Evolutionary conservation across 768 basidiomycete species (phyloP), one percentile per base, ranked within the genome.

Genomic region (Coprinellus micaceus): DNA sequence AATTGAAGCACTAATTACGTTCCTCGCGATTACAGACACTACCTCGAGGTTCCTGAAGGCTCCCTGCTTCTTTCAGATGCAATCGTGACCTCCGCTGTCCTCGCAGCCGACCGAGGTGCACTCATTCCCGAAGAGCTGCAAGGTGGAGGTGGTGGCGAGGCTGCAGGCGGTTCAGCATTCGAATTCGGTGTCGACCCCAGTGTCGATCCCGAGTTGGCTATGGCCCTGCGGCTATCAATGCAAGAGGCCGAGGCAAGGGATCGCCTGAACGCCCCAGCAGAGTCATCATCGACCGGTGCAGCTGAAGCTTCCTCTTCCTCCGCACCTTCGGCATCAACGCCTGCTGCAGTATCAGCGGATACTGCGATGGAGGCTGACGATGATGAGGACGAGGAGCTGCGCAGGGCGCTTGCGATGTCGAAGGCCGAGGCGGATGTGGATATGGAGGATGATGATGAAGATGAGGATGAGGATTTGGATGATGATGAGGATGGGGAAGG

Each of bases 201-300:
- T 67, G 78, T 98, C 58, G 96, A 98, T 67, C 96, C 96, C 0
- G 96, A 98, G 69, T 79, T 99, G 46, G 96, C 97, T 2, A 94
- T 98, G 93, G 96, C 94, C 10, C 81, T 99, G 40, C 89, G 95
- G 33, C 92, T 98, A 91, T 98, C 95, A 1, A 85, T 98, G 81
- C 91, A 96, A 74, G 94, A 97, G 67, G 93, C 94, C 50, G 85
- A 87, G 65, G 92, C 91, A 17, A 86, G 94, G 12, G 79, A 82
- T 68, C 78, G 77, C 5, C 80, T 77, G 11, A 82, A 75, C 10
- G 58, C 72, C 17, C 57, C 76, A n/a, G 56, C 72, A 5, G 70
- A 74, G 11, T 53, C 63, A 28, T 69, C 52, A 19, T 53, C 61
- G 24, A 36, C 66, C 41, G 25, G 64, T 57, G 81, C 85, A 24